Percentiles rank a stretch among this genome's conserved stretches.
These are phyloP conservation scores for Ogataea paradorogensis DNA, from an alignment of 805 yeast species.

Conservation along the genomic window DNA sequence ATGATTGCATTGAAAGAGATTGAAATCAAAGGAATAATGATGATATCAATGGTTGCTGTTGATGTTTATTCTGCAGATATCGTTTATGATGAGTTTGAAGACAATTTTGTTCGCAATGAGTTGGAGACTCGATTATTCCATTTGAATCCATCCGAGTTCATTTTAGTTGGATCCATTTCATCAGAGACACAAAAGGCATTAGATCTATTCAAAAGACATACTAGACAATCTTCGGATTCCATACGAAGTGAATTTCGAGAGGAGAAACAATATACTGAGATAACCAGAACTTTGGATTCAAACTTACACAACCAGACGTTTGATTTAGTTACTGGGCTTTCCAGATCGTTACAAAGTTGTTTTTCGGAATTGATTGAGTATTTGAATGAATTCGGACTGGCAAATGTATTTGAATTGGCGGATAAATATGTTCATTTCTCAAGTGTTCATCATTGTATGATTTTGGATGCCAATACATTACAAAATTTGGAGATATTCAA, in stretches of 20 bases:
- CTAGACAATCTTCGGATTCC: slow-evolving; percentile 1
- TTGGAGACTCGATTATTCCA: slow-evolving; percentile 73
- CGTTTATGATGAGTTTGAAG: slow-evolving; percentile 66
- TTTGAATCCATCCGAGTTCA: slow-evolving; percentile 73
- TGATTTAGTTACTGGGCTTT: slow-evolving; percentile 16
- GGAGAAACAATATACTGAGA: slow-evolving; percentile 9
- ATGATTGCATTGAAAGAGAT: slow-evolving; percentile 44
- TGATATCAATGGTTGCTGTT: slow-evolving; percentile 54
- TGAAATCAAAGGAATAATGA: slow-evolving; percentile 7
- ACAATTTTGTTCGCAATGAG: slow-evolving; percentile 52
- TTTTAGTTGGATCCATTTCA: slow-evolving; percentile 43
- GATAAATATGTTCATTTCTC: slow-evolving; percentile 54
- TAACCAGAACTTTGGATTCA: slow-evolving; percentile 7
- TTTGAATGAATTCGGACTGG: slow-evolving; percentile 61
- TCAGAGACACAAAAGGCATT: slow-evolving; percentile 31
- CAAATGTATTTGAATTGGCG: slow-evolving; percentile 49
- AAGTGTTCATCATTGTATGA: slow-evolving; percentile 45
- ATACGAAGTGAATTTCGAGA: slow-evolving; percentile 12
- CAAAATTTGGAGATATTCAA: slow-evolving; percentile 71
- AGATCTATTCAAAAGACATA: slow-evolving; percentile 15
- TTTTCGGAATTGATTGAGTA: slow-evolving; percentile 50
- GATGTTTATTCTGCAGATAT: slow-evolving; percentile 76
- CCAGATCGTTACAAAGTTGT: slow-evolving; percentile 21
- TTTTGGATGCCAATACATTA: slow-evolving; percentile 63
- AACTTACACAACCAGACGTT: slow-evolving; percentile 11